These are phyloP conservation scores for Melampsora larici-populina DNA, from an alignment of 1,284 basidiomycete species.

Conservation along the genomic window DNA sequence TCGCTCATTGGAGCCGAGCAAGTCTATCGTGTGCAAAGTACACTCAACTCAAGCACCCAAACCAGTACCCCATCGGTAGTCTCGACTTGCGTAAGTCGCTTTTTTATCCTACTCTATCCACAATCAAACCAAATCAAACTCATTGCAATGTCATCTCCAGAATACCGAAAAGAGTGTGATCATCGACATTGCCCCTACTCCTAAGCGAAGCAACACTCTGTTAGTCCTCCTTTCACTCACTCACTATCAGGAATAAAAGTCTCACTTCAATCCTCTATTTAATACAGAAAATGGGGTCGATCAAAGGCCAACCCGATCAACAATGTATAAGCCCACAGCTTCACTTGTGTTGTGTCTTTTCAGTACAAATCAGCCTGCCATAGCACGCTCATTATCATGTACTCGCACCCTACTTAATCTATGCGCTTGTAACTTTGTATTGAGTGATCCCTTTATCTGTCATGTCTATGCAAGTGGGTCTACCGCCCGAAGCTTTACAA, in stretches of 20 bases:
- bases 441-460: no score
- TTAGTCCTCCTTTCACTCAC: background rate
- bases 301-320: background rate
- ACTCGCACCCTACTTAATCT: no score
- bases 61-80: background rate
- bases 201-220: background rate
- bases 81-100: background rate
- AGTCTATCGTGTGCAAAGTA: background rate
- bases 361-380: no score
- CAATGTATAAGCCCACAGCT: background rate
- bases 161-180: background rate
- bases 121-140: background rate
- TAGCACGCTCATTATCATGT: no score
- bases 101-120: background rate
- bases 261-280: background rate
- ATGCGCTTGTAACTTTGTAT: no score
- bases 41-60: background rate
- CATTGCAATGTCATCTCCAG: background rate
- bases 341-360: no score
- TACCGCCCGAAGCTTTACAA: no score
- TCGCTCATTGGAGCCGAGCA: slow-evolving; percentile 1
- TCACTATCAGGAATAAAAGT: background rate
- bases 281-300: background rate
- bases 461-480: no score
- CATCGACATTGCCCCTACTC: background rate